phyloP scores from a whole-genome alignment of 768 basidiomycete genomes.

The Pholiota conissans region DNA sequence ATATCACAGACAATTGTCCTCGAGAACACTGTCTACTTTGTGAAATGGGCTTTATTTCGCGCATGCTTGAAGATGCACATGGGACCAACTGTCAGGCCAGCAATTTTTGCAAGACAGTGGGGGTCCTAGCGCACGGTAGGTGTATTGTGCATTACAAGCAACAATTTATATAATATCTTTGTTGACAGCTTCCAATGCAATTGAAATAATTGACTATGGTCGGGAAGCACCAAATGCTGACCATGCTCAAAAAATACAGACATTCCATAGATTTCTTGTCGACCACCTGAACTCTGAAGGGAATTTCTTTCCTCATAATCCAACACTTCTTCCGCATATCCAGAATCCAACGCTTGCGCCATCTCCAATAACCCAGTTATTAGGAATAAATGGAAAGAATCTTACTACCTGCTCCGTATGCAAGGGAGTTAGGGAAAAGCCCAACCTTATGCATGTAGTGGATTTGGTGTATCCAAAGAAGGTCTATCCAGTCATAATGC shows the following conservation, averaged over 20 bases:
- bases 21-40: slow-evolving; percentile 93
- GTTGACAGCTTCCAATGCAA: slow-evolving; percentile 62
- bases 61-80: slow-evolving; percentile 94
- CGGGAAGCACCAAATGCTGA: slow-evolving; percentile 71
- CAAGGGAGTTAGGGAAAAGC: slow-evolving; percentile 68
- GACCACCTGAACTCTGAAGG: slow-evolving; percentile 82
- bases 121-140: slow-evolving; percentile 82
- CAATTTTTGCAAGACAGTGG: slow-evolving; percentile 95
- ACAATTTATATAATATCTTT: background rate
- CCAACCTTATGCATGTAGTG: slow-evolving; percentile 77
- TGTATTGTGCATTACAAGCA: background rate
- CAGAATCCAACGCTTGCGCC: slow-evolving; percentile 35
- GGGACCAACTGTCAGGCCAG: slow-evolving; percentile 96
- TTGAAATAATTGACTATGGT: slow-evolving; percentile 89
- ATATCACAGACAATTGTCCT: slow-evolving; percentile 85
- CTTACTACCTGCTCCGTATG: slow-evolving; percentile 76
- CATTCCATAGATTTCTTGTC: slow-evolving; percentile 91
- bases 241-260: slow-evolving; percentile 89
- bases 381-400: slow-evolving; percentile 80
- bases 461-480: slow-evolving; percentile 88
- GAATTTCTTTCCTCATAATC: slow-evolving; percentile 62
- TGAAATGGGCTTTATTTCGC: slow-evolving; percentile 90
- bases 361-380: slow-evolving; percentile 82
- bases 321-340: slow-evolving; percentile 35
- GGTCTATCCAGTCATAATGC: slow-evolving; percentile 38